phyloP scores from a whole-genome alignment of 2,329 filamentous ascomycete genomes.

The Xylaria sp. region DNA sequence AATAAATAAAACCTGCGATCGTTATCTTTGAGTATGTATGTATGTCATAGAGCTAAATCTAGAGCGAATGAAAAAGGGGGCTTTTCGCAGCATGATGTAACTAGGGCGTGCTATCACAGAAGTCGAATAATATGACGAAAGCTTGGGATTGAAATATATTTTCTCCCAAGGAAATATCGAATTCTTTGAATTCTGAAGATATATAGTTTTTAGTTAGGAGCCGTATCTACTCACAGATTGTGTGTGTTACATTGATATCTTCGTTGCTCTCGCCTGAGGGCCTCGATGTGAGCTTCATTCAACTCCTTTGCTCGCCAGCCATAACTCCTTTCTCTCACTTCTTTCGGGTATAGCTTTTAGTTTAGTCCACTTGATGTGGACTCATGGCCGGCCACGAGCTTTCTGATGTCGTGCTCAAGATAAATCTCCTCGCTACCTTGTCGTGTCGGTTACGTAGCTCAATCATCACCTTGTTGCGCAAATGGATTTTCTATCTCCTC shows the following conservation, averaged over 20 bases:
- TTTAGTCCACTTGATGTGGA: slow-evolving; percentile 1
- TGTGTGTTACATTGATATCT: slow-evolving; percentile 1
- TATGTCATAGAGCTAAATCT: not conserved
- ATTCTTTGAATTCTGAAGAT: not conserved
- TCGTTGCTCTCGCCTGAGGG: not conserved
- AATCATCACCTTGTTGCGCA: slow-evolving; percentile 75
- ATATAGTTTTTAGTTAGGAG: not conserved
- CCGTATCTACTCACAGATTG: not conserved
- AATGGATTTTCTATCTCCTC: slow-evolving; percentile 98
- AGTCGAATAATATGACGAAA: not conserved
- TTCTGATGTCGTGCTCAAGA: not conserved
- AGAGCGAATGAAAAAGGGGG: not conserved
- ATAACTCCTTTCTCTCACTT: slow-evolving; percentile 8
- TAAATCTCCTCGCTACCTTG: slow-evolving; percentile 12
- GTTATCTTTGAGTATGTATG: not conserved
- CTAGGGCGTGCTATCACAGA: not conserved
- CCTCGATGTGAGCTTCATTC: not conserved
- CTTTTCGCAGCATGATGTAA: not conserved
- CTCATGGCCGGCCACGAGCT: not conserved
- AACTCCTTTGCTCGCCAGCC: not conserved
- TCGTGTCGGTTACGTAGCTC: slow-evolving; percentile 40
- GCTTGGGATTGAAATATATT: not conserved
- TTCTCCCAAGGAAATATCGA: not conserved
- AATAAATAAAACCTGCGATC: not conserved
- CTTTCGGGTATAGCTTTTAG: slow-evolving; percentile 11